Conservation (phyloP, 495 filamentous ascomycete species). For the Sordaria brevicollis region DNA sequence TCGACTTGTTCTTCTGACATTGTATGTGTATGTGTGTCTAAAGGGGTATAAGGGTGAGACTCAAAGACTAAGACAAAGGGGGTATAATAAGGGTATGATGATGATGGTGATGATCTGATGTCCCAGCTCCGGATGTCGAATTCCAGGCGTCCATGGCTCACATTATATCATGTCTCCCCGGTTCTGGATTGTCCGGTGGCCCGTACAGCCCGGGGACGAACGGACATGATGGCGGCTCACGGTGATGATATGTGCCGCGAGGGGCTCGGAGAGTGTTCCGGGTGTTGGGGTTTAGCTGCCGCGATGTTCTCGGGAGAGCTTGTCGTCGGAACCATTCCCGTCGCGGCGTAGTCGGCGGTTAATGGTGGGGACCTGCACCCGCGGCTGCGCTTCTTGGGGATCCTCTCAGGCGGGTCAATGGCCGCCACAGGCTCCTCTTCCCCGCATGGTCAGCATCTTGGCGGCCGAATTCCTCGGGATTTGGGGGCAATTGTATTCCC, state of each 20-base stretch:
- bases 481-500: constrained; percentile 5
- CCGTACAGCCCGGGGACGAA: background rate
- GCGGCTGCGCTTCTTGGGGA: background rate
- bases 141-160: background rate
- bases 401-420: background rate
- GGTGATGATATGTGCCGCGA: background rate
- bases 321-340: background rate
- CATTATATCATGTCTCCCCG: background rate
- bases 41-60: background rate
- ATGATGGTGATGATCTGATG: too few species aligned
- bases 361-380: background rate
- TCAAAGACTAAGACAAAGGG: too few species aligned
- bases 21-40: background rate
- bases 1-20: constrained; percentile 27
- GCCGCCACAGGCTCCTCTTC: background rate
- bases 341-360: background rate
- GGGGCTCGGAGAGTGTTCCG: background rate
- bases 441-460: constrained; percentile 1
- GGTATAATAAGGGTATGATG: too few species aligned
- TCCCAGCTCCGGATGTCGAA: background rate
- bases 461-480: background rate
- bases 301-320: background rate
- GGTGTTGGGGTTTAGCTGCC: background rate
- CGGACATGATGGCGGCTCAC: background rate
- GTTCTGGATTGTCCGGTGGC: background rate